phyloP scores from a whole-genome alignment of 164 flowering plant species.

The Tetracentron sinense region DNA sequence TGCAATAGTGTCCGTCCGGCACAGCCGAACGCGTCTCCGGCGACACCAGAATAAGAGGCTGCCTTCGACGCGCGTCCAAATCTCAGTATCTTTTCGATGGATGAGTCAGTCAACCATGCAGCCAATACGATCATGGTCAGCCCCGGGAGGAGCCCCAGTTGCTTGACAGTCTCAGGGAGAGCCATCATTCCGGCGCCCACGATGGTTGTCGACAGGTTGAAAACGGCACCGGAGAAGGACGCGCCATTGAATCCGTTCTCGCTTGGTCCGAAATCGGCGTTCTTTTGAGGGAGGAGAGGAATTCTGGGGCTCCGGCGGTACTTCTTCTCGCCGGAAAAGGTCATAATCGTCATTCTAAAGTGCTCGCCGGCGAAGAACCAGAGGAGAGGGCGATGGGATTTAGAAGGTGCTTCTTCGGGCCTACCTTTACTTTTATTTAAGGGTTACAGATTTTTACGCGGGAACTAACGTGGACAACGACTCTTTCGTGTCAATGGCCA shows the following conservation, averaged over 20 bases:
- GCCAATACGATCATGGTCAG: conserved; percentile 42
- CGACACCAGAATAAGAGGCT: conserved; percentile 49
- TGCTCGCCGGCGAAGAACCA: background rate
- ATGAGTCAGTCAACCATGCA: conserved; percentile 46
- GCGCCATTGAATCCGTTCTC: conserved; percentile 52
- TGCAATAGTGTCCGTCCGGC: conserved; percentile 48
- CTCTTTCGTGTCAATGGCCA: no score
- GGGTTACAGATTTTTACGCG: background rate
- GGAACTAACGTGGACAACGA: background rate
- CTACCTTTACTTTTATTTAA: background rate
- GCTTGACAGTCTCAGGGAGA: conserved; percentile 64
- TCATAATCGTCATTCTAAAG: conserved; percentile 25
- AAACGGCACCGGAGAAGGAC: conserved; percentile 76
- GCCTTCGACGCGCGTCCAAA: conserved; percentile 46
- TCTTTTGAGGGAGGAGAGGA: conserved; percentile 48
- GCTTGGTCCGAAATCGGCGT: conserved; percentile 15
- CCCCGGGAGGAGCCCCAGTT: conserved; percentile 62
- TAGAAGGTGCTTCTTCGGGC: background rate
- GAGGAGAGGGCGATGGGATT: background rate
- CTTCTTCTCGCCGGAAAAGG: conserved; percentile 41
- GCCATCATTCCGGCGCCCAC: conserved; percentile 89
- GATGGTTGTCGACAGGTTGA: conserved; percentile 74
- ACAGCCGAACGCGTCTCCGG: conserved; percentile 56
- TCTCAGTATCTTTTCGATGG: conserved; percentile 56
- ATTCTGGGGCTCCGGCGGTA: conserved; percentile 45